Percentiles rank a stretch among this genome's conserved stretches.
These are phyloP conservation scores for Apophysomyces sp. DNA, from an alignment of 371 early-diverging fungal genomes.

Conservation along the genomic window DNA sequence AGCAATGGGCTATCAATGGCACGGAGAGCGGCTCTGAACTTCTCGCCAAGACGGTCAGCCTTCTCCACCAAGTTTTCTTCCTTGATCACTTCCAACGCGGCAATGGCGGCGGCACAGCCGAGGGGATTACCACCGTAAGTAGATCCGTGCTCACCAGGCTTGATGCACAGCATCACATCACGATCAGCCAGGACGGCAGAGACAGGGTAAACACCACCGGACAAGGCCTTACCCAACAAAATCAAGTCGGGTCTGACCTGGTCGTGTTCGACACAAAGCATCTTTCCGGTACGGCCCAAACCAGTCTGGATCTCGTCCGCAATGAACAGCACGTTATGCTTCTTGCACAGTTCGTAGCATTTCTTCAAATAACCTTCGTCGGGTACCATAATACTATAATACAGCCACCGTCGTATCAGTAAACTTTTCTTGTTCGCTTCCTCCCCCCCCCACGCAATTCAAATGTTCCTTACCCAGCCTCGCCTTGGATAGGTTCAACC, in stretches of 20 bases:
- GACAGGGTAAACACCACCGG: slow-evolving; percentile 96
- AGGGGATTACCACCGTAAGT: slow-evolving; percentile 98
- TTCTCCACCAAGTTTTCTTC: slow-evolving; percentile 91
- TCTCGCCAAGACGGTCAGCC: slow-evolving; percentile 72
- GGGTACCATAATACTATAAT: slow-evolving; percentile 83
- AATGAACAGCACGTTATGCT: slow-evolving; percentile 96
- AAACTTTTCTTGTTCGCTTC: not conserved
- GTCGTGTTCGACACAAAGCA: slow-evolving; percentile 92
- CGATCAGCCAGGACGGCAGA: slow-evolving; percentile 87
- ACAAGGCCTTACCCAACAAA: slow-evolving; percentile 95
- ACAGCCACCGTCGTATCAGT: not conserved
- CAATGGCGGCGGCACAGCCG: slow-evolving; percentile 92
- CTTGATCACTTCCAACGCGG: slow-evolving; percentile 91
- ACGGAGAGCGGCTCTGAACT: slow-evolving; percentile 76
- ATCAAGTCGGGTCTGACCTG: slow-evolving; percentile 90
- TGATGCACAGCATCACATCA: slow-evolving; percentile 91
- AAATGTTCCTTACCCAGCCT: slow-evolving; percentile 72
- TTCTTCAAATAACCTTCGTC: slow-evolving; percentile 87
- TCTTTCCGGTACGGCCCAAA: slow-evolving; percentile 91
- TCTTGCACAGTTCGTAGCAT: slow-evolving; percentile 88
- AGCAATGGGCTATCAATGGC: slow-evolving; percentile 78
- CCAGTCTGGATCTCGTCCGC: slow-evolving; percentile 99
- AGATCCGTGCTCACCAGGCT: slow-evolving; percentile 96
- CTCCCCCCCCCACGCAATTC: not conserved
- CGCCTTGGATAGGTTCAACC: slow-evolving; percentile 98